phyloP scores from a whole-genome alignment of 306 rosid species.

The Carpinus viminea region DNA sequence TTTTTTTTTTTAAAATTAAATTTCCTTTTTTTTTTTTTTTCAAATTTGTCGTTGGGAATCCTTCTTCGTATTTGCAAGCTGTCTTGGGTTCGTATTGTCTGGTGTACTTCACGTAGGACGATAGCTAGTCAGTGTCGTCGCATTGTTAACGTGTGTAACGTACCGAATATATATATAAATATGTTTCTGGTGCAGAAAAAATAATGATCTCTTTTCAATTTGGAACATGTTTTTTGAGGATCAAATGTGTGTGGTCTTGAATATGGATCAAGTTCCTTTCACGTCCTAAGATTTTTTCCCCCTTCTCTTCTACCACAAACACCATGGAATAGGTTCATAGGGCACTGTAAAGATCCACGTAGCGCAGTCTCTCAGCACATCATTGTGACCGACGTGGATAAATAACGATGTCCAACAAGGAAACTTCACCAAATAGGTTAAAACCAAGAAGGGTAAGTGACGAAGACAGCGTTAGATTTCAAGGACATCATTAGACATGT shows the following conservation, averaged over 20 bases:
- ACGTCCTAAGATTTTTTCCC: background rate
- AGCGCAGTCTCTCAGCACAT: conserved; percentile 31
- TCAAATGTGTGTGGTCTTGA: conserved; percentile 43
- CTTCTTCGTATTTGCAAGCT: conserved; percentile 31
- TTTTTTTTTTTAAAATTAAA: no score
- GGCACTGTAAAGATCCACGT: conserved; percentile 39
- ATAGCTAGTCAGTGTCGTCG: conserved; percentile 7
- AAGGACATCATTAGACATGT: background rate
- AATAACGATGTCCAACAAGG: conserved; percentile 11
- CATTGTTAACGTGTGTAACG: conserved; percentile 17
- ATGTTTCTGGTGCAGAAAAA: conserved; percentile 18
- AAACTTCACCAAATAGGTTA: background rate
- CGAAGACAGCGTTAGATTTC: background rate
- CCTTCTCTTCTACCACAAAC: no score
- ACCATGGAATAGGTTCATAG: conserved; percentile 22
- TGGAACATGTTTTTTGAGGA: conserved; percentile 14
- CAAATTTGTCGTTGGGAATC: conserved; percentile 35
- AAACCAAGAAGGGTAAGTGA: background rate
- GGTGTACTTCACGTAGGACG: background rate
- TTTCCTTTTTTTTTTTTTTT: background rate
- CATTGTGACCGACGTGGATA: conserved; percentile 33
- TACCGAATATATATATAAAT: background rate
- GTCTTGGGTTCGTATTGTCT: conserved; percentile 20
- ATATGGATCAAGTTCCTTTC: conserved; percentile 15
- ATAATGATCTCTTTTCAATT: background rate